Evolutionary conservation across 306 rosid genomes (phyloP).

Genomic region (Comarum palustre): DNA sequence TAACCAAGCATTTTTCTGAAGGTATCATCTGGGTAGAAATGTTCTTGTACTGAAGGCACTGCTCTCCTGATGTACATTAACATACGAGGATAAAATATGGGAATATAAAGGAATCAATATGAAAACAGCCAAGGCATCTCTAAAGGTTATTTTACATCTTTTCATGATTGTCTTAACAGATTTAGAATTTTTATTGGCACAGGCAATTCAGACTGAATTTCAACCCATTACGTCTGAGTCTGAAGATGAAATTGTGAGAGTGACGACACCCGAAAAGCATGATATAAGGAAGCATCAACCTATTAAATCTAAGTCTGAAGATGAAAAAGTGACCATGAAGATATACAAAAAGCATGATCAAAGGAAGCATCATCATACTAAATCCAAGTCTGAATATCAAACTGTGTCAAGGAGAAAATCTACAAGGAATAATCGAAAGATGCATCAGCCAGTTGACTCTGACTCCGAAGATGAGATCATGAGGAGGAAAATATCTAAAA

Average conservation of each 20-base stretch:
- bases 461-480: conserved; percentile 43
- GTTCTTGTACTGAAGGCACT: background rate
- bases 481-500: conserved; percentile 47
- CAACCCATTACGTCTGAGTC: conserved; percentile 49
- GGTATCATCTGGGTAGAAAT: background rate
- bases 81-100: background rate
- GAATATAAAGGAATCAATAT: background rate
- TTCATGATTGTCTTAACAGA: background rate
- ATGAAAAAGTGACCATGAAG: conserved; percentile 37
- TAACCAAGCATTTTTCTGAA: no score
- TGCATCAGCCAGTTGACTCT: conserved; percentile 29
- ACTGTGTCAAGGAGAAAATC: conserved; percentile 8
- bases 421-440: background rate
- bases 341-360: conserved; percentile 50
- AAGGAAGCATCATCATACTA: conserved; percentile 55
- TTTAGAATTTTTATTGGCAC: conserved; percentile 16
- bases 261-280: conserved; percentile 41
- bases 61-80: background rate
- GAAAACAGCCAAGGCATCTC: background rate
- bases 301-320: conserved; percentile 32
- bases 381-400: background rate
- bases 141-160: background rate
- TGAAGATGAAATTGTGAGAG: conserved; percentile 42
- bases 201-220: conserved; percentile 48
- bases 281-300: conserved; percentile 71